Base-by-base conservation (phyloP, 495 filamentous ascomycete genomes). In the Paragyromitra xinjiangensis region DNA sequence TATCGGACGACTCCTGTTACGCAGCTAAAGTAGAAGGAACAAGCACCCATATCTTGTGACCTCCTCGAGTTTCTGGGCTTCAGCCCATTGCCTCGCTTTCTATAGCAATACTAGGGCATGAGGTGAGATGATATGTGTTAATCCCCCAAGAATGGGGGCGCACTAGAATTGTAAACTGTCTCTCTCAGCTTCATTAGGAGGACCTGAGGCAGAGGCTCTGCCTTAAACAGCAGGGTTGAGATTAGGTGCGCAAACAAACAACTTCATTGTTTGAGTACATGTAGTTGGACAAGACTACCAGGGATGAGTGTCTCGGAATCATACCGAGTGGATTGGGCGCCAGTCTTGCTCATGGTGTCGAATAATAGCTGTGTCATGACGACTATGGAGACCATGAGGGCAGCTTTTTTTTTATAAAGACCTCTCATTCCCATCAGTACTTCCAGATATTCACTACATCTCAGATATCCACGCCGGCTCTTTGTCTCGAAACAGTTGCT, bases 361-460 rank as follows among this genome's bases (percentile, higher is more conserved):
- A 55, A 16, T 58, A 48, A 34, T 69, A 56, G 48, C 39, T 51
- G 59, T 75, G 45, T 66, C 48, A 77, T 73, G 61, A 45, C 29
- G 59, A 72, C 44, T 50, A 39, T 70, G 56, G 67, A 69, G 72
- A 59, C 55, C 39, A 14, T 71, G 45, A 19, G 16, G 34, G 26
- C 55, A 39, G 61, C 26, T 75, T 64, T 77, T 61, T 29, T 34
- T 73, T 51, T 77, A 77, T 77, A 77, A 77, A 73, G 53, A 50
- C 68, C 56, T 61, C 74, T 67, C 16, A 39, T 73, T 59, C 51
- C 39, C 64, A 59, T 51, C 58, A 16, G 58, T 70, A 53, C 50
- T 39, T 56, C 61, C 19, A 58, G 50, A 56, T 34, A 65, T 76
- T 56, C 42, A 61, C 53, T 77, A 24, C 69, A 51, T 42, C 16